Percentiles rank a stretch among this genome's conserved stretches.
Conservation (phyloP, 495 filamentous ascomycete genomes). For the Penicillium atrosanguineum region DNA sequence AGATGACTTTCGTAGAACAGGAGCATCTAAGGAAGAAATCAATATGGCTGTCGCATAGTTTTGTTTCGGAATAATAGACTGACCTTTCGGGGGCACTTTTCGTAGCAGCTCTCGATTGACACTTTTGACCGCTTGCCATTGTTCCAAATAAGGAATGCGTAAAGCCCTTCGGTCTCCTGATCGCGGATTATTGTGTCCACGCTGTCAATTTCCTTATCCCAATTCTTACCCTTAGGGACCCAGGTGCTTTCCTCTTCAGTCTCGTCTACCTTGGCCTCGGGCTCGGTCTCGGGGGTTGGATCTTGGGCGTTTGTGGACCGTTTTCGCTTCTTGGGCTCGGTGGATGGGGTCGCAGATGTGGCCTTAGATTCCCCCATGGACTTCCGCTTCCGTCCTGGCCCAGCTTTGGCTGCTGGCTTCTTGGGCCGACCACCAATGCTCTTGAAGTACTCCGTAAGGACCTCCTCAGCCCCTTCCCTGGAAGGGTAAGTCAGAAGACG, state of each 20-base stretch:
- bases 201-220: conserved; percentile 54
- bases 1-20: conserved; percentile 47
- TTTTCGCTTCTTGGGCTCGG: conserved; percentile 26
- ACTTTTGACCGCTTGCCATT: conserved; percentile 45
- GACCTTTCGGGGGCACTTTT: conserved; percentile 39
- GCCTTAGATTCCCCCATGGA: conserved; percentile 34
- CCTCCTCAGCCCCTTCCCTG: conserved; percentile 52
- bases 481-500: conserved; percentile 10
- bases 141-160: conserved; percentile 57
- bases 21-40: conserved; percentile 37
- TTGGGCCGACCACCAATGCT: conserved; percentile 55
- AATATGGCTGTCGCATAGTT: conserved; percentile 6
- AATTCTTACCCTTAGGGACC: conserved; percentile 51
- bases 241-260: conserved; percentile 21
- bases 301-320: conserved; percentile 20
- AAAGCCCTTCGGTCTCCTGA: conserved; percentile 31
- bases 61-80: not conserved
- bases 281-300: conserved; percentile 12
- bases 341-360: conserved; percentile 13
- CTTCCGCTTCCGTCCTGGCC: conserved; percentile 37
- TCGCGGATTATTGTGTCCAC: conserved; percentile 60
- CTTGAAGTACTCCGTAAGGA: conserved; percentile 53
- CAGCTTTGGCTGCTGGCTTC: conserved; percentile 21
- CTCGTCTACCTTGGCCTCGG: conserved; percentile 18
- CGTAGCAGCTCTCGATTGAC: conserved; percentile 38